These are phyloP conservation scores for Paecilomyces sp. DNA, from an alignment of 2,329 filamentous ascomycete genomes.

Conservation along the genomic window DNA sequence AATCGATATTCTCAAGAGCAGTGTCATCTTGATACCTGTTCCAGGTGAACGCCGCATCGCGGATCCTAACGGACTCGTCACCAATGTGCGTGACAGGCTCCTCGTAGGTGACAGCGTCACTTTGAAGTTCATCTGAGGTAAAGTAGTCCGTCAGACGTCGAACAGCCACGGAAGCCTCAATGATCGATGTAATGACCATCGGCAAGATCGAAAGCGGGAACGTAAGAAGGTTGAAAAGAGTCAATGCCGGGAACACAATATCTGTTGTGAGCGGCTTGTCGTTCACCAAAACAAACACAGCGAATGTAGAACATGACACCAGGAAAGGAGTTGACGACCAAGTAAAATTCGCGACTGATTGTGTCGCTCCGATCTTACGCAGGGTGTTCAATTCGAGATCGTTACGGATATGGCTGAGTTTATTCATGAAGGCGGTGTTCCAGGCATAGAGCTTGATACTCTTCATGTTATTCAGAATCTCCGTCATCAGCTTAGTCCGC, in stretches of 20 bases:
- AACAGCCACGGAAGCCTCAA: conserved; percentile 91
- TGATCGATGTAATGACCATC: conserved; percentile 95
- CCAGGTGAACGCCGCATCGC: conserved; percentile 89
- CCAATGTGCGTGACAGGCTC: conserved; percentile 67
- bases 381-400: conserved; percentile 92
- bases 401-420: conserved; percentile 91
- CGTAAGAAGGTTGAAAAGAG: conserved; percentile 90
- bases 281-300: conserved; percentile 82
- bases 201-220: conserved; percentile 91
- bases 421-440: conserved; percentile 96
- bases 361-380: conserved; percentile 88
- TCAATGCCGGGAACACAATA: conserved; percentile 88
- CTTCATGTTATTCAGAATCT: conserved; percentile 99
- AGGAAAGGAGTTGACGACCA: conserved; percentile 97
- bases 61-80: conserved; percentile 78
- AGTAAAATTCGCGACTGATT: conserved; percentile 92
- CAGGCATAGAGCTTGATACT: conserved; percentile 98
- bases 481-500: conserved; percentile 85
- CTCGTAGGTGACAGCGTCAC: conserved; percentile 67
- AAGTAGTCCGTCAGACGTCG: conserved; percentile 79
- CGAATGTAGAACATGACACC: conserved; percentile 93
- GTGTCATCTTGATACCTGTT: conserved; percentile 66
- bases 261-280: conserved; percentile 80
- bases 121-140: conserved; percentile 79
- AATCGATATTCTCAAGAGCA: conserved; percentile 75